A percentile compares a stretch with the other conserved stretches of the same genome.
Conservation (phyloP, 495 filamentous ascomycete genomes). For the Penicillium herquei region DNA sequence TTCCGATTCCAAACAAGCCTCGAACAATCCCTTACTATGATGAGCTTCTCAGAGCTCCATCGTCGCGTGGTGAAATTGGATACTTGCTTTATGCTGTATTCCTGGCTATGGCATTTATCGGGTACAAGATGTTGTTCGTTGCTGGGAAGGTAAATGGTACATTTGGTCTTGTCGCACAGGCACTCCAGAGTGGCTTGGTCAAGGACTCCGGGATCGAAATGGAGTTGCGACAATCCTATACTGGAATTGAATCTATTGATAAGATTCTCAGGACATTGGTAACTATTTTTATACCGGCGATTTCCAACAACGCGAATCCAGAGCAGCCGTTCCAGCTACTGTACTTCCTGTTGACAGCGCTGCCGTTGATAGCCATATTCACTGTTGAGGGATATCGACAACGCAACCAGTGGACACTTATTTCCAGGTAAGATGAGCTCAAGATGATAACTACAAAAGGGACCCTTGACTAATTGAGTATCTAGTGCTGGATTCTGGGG, state of each 20-base stretch:
- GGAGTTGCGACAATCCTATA: constrained; percentile 7
- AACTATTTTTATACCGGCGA: constrained; percentile 10
- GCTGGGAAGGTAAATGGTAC: not conserved
- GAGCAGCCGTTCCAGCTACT: constrained; percentile 14
- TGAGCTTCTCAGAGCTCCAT: not conserved
- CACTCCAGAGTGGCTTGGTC: not conserved
- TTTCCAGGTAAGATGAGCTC: constrained; percentile 2
- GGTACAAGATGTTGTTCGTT: not conserved
- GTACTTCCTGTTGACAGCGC: constrained; percentile 15
- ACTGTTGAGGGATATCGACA: constrained; percentile 18
- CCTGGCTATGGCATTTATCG: not conserved
- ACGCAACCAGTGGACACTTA: constrained; percentile 13
- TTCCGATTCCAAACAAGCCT: not conserved
- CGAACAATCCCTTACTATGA: not conserved
- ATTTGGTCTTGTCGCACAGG: not conserved
- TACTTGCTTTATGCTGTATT: not conserved
- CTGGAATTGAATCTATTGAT: constrained; percentile 5
- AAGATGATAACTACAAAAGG: not conserved
- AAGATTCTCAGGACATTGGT: constrained; percentile 7
- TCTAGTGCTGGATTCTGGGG: constrained; percentile 13
- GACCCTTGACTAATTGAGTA: not conserved
- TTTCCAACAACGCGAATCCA: not conserved
- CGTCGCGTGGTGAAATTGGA: not conserved
- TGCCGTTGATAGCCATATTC: constrained; percentile 15
- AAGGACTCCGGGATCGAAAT: not conserved